phyloP scores from a whole-genome alignment of 2,329 filamentous ascomycete genomes.

The Monosporascus cannonballus region DNA sequence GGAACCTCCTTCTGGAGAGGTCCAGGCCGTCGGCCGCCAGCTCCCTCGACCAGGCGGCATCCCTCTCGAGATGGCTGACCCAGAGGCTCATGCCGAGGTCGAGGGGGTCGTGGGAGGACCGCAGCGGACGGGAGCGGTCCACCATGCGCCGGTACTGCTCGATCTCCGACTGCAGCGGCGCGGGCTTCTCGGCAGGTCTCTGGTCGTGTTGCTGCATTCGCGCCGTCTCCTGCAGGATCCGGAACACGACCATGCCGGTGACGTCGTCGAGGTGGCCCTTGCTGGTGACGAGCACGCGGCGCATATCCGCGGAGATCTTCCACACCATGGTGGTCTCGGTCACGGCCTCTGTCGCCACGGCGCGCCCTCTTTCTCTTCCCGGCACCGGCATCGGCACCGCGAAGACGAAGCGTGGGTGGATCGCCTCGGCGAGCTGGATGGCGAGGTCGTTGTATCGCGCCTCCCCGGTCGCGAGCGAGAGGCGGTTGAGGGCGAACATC shows the following conservation, averaged over 20 bases:
- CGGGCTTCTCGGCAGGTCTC: slow-evolving; percentile 4
- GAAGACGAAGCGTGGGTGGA: slow-evolving; percentile 46
- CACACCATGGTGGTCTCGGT: slow-evolving; percentile 38
- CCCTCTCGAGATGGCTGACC: slow-evolving; percentile 44
- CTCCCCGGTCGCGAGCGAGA: slow-evolving; percentile 41
- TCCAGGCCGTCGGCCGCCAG: slow-evolving; percentile 27
- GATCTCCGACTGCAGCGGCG: slow-evolving; percentile 40
- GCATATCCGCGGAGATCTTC: slow-evolving; percentile 48
- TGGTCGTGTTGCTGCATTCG: slow-evolving; percentile 18
- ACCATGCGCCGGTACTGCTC: slow-evolving; percentile 44
- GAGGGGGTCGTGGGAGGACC: slow-evolving; percentile 42
- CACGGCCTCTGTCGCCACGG: background rate
- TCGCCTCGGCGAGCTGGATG: slow-evolving; percentile 43
- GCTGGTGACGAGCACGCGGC: slow-evolving; percentile 37
- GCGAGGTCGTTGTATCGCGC: slow-evolving; percentile 43
- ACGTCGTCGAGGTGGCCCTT: slow-evolving; percentile 52
- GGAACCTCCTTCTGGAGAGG: slow-evolving; percentile 19
- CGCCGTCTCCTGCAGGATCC: slow-evolving; percentile 39
- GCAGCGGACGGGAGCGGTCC: slow-evolving; percentile 31
- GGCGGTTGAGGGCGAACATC: slow-evolving; percentile 56
- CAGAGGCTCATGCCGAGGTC: slow-evolving; percentile 56
- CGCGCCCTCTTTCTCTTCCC: background rate
- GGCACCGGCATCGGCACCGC: slow-evolving; percentile 2
- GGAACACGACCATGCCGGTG: slow-evolving; percentile 46
- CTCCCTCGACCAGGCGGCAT: slow-evolving; percentile 41